Evolutionary conservation across 345 rosid genomes (phyloP), one percentile per base, ranked within the genome.

Genomic region (Noccaea bulbosa): DNA sequence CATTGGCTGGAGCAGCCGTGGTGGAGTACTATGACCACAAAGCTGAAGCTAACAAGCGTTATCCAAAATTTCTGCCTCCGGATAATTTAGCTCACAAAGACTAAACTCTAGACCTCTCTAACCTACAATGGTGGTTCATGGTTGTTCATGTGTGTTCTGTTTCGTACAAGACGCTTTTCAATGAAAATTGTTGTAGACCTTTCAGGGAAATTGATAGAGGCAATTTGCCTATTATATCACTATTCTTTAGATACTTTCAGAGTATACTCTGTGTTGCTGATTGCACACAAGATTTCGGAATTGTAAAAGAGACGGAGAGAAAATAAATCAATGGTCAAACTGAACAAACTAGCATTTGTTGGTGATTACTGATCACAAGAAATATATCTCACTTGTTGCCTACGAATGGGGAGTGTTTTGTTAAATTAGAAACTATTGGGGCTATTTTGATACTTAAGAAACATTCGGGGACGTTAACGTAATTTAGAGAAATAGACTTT

Each of bases 21-120:
- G 94, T 85, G 0, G 96, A 92, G 72, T 89, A 83, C 81, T 84
- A 84, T 16, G 98, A 92, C 54, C 94, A 82, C 53, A 81, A 79
- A 52, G 22, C 77, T 9, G 85, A 81, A 67, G 51, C 78, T 0
- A 46, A 11, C 56, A 81, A 87, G 2, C 75, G 76, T 9, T 85
- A 82, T 22, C 73, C 91, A 0, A 81, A 79, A 33, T 79, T 67
- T 71, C 55, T 82, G 51, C 87, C 86, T 0, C 75, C 67, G 7
- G 78, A 80, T 1, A 70, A 60, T 40, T 70, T 75, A 67, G 43
- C 88, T 0, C 81, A 71, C 63, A 83, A 87, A 80, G 86, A 84
- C 44, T 84, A 77, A 63, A 63, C 41, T n/a, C n/a, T n/a, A 11
- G 3, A 51, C 17, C 24, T 8, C 14, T 41, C 0, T 20, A 45